phyloP scores from a whole-genome alignment of 2,329 filamentous ascomycete species.

The Sporothrix pseudoabietina region DNA sequence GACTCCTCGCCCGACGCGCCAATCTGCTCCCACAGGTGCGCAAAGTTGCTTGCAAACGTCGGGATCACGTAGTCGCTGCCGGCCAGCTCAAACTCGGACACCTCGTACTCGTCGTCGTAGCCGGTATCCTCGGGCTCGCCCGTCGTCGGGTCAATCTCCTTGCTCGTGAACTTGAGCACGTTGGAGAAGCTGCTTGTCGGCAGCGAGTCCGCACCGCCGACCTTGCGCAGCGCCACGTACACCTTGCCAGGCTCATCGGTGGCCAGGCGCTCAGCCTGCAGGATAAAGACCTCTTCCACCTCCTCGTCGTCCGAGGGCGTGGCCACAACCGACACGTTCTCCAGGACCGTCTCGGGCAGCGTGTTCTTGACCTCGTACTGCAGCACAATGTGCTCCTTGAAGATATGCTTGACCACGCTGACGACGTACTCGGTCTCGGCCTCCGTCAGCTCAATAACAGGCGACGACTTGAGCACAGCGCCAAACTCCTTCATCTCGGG shows the following conservation, averaged over 20 bases:
- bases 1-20: slow-evolving; percentile 87
- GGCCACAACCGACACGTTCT: slow-evolving; percentile 82
- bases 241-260: slow-evolving; percentile 89
- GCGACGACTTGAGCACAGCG: slow-evolving; percentile 85
- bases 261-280: slow-evolving; percentile 78
- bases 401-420: slow-evolving; percentile 90
- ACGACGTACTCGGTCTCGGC: slow-evolving; percentile 98
- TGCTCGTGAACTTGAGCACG: slow-evolving; percentile 92
- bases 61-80: slow-evolving; percentile 94
- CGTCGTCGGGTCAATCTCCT: slow-evolving; percentile 96
- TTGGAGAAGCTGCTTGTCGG: slow-evolving; percentile 85
- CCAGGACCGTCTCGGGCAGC: slow-evolving; percentile 82
- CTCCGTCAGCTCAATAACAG: slow-evolving; percentile 86
- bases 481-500: slow-evolving; percentile 92
- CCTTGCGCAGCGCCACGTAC: slow-evolving; percentile 91
- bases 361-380: slow-evolving; percentile 99
- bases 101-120: slow-evolving; percentile 97
- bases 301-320: slow-evolving; percentile 80
- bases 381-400: slow-evolving; percentile 93
- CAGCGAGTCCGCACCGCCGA: slow-evolving; percentile 73
- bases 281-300: slow-evolving; percentile 88
- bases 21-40: slow-evolving; percentile 92
- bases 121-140: slow-evolving; percentile 86
- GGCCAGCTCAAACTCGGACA: slow-evolving; percentile 86
- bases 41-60: slow-evolving; percentile 91